A percentile compares a stretch with the other conserved stretches of the same genome.
Evolutionary conservation across 495 filamentous ascomycete genomes (phyloP).

Genomic region (Podospora appendiculata): DNA sequence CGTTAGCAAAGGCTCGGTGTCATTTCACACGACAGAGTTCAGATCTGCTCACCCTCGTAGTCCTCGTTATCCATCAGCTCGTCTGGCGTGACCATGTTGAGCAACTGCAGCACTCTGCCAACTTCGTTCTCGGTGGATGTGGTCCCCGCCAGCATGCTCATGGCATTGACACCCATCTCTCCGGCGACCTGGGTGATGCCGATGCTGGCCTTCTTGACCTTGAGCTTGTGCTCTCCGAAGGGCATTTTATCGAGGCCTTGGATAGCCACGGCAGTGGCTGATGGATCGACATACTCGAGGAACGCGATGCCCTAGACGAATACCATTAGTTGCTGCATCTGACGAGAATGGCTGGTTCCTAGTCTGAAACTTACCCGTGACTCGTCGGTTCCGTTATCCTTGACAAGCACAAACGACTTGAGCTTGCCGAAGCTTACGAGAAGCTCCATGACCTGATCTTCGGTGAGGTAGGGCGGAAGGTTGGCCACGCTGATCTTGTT

Average conservation of each 20-base stretch:
- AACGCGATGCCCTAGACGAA: slow-evolving; percentile 78
- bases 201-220: slow-evolving; percentile 81
- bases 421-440: slow-evolving; percentile 84
- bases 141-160: slow-evolving; percentile 97
- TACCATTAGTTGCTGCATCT: slow-evolving; percentile 4
- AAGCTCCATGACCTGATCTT: slow-evolving; percentile 86
- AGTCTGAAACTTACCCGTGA: slow-evolving; percentile 61
- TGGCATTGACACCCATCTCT: slow-evolving; percentile 95
- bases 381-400: slow-evolving; percentile 78
- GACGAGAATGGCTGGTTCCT: background rate
- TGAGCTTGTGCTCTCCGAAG: slow-evolving; percentile 76
- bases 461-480: slow-evolving; percentile 76
- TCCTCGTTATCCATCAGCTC: slow-evolving; percentile 91
- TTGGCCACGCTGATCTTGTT: slow-evolving; percentile 93
- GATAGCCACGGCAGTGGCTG: slow-evolving; percentile 74
- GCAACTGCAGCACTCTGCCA: slow-evolving; percentile 75
- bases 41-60: slow-evolving; percentile 63
- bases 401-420: slow-evolving; percentile 87
- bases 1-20: slow-evolving; percentile 9
- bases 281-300: slow-evolving; percentile 82
- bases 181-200: slow-evolving; percentile 85
- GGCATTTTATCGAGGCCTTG: slow-evolving; percentile 90
- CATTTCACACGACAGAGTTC: background rate
- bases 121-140: slow-evolving; percentile 69
- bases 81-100: slow-evolving; percentile 97